phyloP scores from a whole-genome alignment of 257 asterid genomes.

The Cordia subcordata region DNA sequence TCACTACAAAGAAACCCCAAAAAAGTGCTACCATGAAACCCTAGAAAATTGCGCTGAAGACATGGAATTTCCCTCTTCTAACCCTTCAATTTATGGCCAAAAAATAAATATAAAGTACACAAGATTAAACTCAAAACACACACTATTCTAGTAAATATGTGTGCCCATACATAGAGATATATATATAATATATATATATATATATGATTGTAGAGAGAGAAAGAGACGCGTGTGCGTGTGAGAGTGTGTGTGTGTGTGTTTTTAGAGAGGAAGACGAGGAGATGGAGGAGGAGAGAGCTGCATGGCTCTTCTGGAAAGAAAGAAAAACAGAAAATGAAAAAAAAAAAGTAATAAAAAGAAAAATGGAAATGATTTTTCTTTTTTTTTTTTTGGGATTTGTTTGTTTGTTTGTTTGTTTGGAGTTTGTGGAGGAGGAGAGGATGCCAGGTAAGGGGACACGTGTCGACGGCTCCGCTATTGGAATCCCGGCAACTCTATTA shows the following conservation, averaged over 20 bases:
- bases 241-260: background rate
- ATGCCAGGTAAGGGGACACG: conserved; percentile 53
- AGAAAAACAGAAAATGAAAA: background rate
- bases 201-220: no score
- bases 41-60: background rate
- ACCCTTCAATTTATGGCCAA: background rate
- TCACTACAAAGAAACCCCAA: background rate
- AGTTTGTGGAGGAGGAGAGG: conserved; percentile 14
- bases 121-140: background rate
- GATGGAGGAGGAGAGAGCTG: conserved; percentile 24
- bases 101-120: no score
- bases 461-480: conserved; percentile 30
- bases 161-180: background rate
- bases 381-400: no score
- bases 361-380: background rate
- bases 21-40: background rate
- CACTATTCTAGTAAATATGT: background rate
- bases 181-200: no score
- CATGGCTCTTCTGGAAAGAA: background rate
- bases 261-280: conserved; percentile 18
- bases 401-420: background rate
- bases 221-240: background rate
- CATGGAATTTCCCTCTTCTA: no score
- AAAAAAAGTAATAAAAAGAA: no score
- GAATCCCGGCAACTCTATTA: conserved; percentile 42